Base-by-base conservation (phyloP, 257 asterid species). In the Przewalskia tangutica region DNA sequence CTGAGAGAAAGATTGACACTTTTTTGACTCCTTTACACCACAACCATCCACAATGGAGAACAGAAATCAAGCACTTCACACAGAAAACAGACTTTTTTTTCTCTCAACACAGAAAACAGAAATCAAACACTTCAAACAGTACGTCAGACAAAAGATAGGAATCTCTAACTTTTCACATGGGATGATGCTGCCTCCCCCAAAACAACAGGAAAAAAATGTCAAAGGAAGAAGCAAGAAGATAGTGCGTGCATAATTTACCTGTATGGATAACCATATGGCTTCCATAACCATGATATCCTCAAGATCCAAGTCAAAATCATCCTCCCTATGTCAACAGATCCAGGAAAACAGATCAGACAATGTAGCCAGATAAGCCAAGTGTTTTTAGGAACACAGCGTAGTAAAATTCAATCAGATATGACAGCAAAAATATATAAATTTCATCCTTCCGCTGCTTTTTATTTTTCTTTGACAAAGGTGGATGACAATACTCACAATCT, bases 241-340 rank as follows among this genome's bases (percentile, higher is more conserved):
- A 23, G 27, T 23, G 40, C 0, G 32, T 2, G 79, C 23, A 50
- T 75, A 75, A 75, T 50, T 73, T 91, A 96, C 98, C 99, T 94
- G 98, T 85, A 96, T 93, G 76, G 99, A 96, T 82, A 89, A 86
- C 98, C 97, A 96, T 85, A 96, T 93, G 84, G 99, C 98, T 88
- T 96, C 99, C 98, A 94, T 94, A 78, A 96, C 97, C 99, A 96
- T 94, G 83, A 96, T 93, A 85, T 94, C 99, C 89, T 96, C 99
- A 46, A 96, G 98, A 90, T 94, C 98, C 86, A 93, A 85, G 90
- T 94, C 97, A 85, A 96, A 92, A 67, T 89, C 97, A 6, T 92
- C 98, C 77, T 93, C 98, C 94, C 99, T 96, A 90, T 77, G 79
- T 13, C 59, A 27, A 50, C 32, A 64, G 68, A 66, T 67, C 11